Base-by-base conservation (phyloP, 805 yeast species). In the Kluyveromyces wickerhamii region DNA sequence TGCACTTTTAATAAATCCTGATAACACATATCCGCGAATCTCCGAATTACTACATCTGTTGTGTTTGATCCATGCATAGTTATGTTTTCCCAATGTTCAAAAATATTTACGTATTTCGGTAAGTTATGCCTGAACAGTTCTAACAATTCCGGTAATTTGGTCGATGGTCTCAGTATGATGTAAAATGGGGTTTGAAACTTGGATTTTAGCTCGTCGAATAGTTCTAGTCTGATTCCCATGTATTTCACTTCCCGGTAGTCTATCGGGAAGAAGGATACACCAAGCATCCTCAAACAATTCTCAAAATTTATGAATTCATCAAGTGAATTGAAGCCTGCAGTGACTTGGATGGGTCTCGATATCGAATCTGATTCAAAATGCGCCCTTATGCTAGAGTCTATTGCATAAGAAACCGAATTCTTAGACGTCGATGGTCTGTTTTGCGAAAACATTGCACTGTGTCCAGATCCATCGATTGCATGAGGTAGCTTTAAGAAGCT, bases 221-320 rank as follows among this genome's bases (percentile, higher is more conserved):
- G 42, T 37, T 65, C 69, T n/a, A 65, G 48, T 26, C 69, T 43
- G n/a, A 65, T 47, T 2, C 68, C 68, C 1, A 63, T 12, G 27
- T 45, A 34, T 17, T 39, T 39, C 6, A 32, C 35, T 3, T 40
- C 38, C 7, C 34, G 44, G 1, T 37, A 34, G 29, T 47, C 32
- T 2, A 45, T 21, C 0, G 68, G 68, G 37, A 65, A 63, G 7
- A 53, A 51, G 3, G 66, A 62, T 3, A 62, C 57, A 1, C 69
- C 69, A 47, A 62, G 54, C 47, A 59, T 44, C 34, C 69, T 50
- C 15, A 30, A 16, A 12, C 26, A 15, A 22, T 30, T 30, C 19
- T 30, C 33, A 25, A 25, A 30, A n/a, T 22, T 25, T 6, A 30
- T 12, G 13, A 21, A 30, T 5, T 30, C 33, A n/a, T 16, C 11